phyloP scores from a whole-genome alignment of 257 asterid genomes.

The Osmanthus fragrans region DNA sequence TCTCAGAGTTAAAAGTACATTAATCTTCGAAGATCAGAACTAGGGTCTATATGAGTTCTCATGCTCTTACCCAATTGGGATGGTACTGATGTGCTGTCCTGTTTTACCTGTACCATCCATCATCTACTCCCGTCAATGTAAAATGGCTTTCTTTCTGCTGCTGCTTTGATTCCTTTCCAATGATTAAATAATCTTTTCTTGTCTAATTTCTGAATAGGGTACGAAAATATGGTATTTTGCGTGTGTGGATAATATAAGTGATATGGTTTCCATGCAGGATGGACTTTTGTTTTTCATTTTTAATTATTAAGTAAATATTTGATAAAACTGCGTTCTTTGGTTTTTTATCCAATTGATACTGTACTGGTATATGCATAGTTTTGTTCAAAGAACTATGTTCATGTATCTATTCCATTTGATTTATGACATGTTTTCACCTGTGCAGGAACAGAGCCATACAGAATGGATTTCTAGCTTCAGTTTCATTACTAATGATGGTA shows the following conservation, averaged over 20 bases:
- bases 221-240: background rate
- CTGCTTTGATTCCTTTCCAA: background rate
- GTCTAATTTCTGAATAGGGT: background rate
- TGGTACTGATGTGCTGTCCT: background rate
- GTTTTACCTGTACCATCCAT: background rate
- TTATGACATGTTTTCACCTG: constrained; percentile 13
- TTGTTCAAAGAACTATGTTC: background rate
- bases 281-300: background rate
- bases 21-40: background rate
- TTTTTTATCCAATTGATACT: background rate
- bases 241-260: background rate
- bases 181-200: background rate
- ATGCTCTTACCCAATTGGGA: background rate
- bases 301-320: background rate
- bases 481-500: constrained; percentile 37
- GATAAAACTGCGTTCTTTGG: background rate
- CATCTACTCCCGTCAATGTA: background rate
- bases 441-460: constrained; percentile 37
- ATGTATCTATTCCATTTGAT: background rate
- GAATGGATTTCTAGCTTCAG: constrained; percentile 38
- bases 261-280: background rate
- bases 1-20: background rate
- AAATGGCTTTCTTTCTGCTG: background rate
- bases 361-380: background rate
- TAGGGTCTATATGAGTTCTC: background rate